phyloP scores from a whole-genome alignment of 805 yeast species.

The Candida hispaniensis region DNA sequence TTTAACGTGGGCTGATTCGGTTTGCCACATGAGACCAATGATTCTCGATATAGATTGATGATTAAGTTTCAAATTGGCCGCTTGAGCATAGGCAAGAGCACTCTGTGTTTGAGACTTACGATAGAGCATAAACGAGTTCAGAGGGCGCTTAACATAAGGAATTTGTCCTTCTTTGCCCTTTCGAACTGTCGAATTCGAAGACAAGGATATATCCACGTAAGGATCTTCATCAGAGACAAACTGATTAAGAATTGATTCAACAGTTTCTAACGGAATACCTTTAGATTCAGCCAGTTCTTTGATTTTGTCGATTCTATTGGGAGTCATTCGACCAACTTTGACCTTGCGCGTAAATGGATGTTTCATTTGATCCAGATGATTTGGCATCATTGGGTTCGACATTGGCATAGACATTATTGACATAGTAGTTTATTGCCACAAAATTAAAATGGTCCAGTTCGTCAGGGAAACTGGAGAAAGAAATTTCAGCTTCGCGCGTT shows the following conservation, averaged over 20 bases:
- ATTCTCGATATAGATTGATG: slow-evolving; percentile 35
- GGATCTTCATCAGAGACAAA: slow-evolving; percentile 14
- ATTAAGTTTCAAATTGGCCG: slow-evolving; percentile 29
- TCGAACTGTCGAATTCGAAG: slow-evolving; percentile 9
- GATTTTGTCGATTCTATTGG: slow-evolving; percentile 22
- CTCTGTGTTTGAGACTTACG: slow-evolving; percentile 36
- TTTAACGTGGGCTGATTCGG: slow-evolving; percentile 32
- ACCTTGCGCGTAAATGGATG: too few species aligned
- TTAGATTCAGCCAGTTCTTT: slow-evolving; percentile 23
- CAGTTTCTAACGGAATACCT: slow-evolving; percentile 24
- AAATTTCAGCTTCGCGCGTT: too few species aligned
- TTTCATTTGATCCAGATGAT: too few species aligned
- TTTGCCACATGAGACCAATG: slow-evolving; percentile 38
- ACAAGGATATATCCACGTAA: slow-evolving; percentile 8
- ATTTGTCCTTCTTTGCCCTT: slow-evolving; percentile 16
- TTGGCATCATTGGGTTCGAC: too few species aligned
- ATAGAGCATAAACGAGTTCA: slow-evolving; percentile 40
- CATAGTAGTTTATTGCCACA: too few species aligned
- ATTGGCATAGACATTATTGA: too few species aligned
- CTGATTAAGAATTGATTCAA: slow-evolving; percentile 22
- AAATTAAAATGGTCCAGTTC: too few species aligned
- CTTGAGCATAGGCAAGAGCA: slow-evolving; percentile 28
- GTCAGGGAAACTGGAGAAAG: too few species aligned
- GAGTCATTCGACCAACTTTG: slow-evolving; percentile 24
- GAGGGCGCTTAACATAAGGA: slow-evolving; percentile 35